phyloP scores from a whole-genome alignment of 2,329 filamentous ascomycete species.

The Aspergillus sp. region DNA sequence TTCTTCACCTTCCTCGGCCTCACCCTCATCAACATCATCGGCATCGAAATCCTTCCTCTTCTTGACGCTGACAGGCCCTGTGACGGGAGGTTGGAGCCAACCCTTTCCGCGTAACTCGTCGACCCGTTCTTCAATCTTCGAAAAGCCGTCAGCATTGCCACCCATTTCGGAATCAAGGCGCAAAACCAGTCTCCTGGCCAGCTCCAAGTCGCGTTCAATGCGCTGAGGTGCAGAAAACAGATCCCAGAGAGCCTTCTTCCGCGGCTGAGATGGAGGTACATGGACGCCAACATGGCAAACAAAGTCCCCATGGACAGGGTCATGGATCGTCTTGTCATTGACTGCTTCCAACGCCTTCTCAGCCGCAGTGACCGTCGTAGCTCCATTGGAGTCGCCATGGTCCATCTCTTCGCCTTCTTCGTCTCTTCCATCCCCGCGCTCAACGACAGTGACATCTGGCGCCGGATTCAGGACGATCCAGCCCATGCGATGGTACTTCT shows the following conservation, averaged over 20 bases:
- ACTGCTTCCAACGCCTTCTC: slow-evolving; percentile 90
- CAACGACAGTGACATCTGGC: slow-evolving; percentile 64
- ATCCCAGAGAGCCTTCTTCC: slow-evolving; percentile 97
- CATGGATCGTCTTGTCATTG: slow-evolving; percentile 95
- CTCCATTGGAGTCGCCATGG: slow-evolving; percentile 32
- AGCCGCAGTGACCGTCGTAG: slow-evolving; percentile 54
- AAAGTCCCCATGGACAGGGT: slow-evolving; percentile 90
- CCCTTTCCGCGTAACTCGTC: slow-evolving; percentile 76
- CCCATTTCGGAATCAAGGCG: slow-evolving; percentile 85
- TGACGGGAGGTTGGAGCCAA: slow-evolving; percentile 65
- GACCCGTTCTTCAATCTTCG: slow-evolving; percentile 82
- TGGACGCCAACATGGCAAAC: slow-evolving; percentile 97
- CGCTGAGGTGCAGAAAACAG: slow-evolving; percentile 92
- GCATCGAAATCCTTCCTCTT: slow-evolving; percentile 54
- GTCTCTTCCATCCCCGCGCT: slow-evolving; percentile 72
- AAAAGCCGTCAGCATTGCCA: slow-evolving; percentile 70
- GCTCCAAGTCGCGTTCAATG: slow-evolving; percentile 81
- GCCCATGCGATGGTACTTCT: slow-evolving; percentile 94
- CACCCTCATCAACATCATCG: slow-evolving; percentile 51
- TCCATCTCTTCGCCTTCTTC: slow-evolving; percentile 59
- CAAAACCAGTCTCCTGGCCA: slow-evolving; percentile 77
- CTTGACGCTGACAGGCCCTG: slow-evolving; percentile 40
- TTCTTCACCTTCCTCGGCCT: slow-evolving; percentile 78
- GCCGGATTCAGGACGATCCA: slow-evolving; percentile 95
- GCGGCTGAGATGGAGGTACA: slow-evolving; percentile 77